Conservation (phyloP, 2,329 filamentous ascomycete genomes). For the Paecilomyces sp. region DNA sequence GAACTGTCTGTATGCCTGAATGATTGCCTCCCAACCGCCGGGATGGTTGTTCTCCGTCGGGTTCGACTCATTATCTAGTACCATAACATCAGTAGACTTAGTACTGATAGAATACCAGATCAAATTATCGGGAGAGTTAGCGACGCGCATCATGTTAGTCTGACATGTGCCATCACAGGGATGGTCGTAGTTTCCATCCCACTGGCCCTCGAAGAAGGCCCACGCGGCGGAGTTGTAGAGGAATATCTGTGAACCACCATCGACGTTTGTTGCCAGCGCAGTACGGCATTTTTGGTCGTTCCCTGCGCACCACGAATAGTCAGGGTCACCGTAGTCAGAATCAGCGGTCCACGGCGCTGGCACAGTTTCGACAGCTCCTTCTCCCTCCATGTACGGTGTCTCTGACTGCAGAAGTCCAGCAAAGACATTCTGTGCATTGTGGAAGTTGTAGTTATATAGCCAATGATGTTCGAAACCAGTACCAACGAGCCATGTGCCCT, state of each 20-base stretch:
- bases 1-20: conserved; percentile 17
- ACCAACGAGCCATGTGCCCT: conserved; percentile 40
- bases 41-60: conserved; percentile 17
- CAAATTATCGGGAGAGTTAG: conserved; percentile 14
- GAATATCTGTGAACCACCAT: conserved; percentile 21
- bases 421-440: conserved; percentile 36
- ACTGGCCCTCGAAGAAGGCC: conserved; percentile 23
- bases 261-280: conserved; percentile 8
- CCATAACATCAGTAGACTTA: conserved; percentile 19
- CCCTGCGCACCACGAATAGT: conserved; percentile 24
- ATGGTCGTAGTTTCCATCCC: conserved; percentile 16
- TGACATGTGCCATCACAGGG: conserved; percentile 22
- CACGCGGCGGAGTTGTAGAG: conserved; percentile 27
- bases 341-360: conserved; percentile 22
- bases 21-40: conserved; percentile 24
- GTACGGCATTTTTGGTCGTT: conserved; percentile 7
- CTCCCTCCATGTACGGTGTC: conserved; percentile 27
- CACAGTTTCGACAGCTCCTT: conserved; percentile 15
- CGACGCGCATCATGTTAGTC: conserved; percentile 25
- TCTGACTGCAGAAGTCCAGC: conserved; percentile 29
- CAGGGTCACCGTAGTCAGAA: conserved; percentile 18
- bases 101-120: conserved; percentile 26
- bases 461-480: conserved; percentile 41
- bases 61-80: conserved; percentile 20
- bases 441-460: conserved; percentile 44